Evolutionary conservation across 208 protist genomes (phyloP).

Genomic region (Naegleria gruberi): DNA sequence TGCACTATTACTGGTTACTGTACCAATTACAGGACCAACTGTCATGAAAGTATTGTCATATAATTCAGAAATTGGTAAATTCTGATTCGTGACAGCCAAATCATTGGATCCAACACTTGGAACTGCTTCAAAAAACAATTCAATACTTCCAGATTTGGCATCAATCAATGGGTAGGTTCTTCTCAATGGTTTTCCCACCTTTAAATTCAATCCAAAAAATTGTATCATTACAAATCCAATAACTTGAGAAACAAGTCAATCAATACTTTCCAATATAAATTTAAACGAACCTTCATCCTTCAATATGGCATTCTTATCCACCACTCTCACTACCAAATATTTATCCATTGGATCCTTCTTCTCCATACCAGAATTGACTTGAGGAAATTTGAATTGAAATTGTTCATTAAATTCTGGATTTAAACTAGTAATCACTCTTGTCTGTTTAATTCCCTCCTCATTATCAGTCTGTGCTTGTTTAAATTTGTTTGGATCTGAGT

Average conservation of each 20-base stretch:
- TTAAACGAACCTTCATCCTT: neutral
- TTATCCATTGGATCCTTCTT: neutral
- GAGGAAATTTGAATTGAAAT: neutral
- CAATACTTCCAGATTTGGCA: neutral
- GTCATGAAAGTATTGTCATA: neutral
- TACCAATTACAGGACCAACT: neutral
- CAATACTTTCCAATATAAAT: neutral
- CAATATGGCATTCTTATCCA: neutral
- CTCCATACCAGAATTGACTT: neutral
- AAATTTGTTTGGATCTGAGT: neutral
- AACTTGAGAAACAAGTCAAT: neutral
- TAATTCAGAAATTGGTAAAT: neutral
- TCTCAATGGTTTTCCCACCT: neutral
- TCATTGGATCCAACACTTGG: neutral
- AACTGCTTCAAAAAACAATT: neutral
- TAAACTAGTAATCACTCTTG: neutral
- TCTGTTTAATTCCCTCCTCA: neutral
- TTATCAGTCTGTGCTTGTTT: neutral
- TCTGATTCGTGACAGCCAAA: no score
- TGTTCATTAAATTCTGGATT: neutral
- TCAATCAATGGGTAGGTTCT: neutral
- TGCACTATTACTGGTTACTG: neutral
- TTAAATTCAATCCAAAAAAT: neutral
- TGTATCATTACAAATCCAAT: neutral
- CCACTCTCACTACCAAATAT: neutral